Conservation (phyloP, 106 monocot genomes). For the Apostasia ramifera region DNA sequence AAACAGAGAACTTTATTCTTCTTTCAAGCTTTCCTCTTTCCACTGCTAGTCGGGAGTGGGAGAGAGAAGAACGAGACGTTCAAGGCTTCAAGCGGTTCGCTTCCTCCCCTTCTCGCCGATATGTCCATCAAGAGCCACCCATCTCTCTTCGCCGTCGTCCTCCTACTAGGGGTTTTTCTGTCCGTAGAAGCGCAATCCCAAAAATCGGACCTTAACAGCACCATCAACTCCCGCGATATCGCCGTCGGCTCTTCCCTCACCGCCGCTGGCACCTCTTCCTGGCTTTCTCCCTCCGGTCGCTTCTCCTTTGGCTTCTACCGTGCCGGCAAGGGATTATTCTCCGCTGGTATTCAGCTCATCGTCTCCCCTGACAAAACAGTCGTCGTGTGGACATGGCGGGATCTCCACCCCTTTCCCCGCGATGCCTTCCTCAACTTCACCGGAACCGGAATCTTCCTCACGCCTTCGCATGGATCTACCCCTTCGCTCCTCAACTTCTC, state of each 20-base stretch:
- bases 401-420: not conserved
- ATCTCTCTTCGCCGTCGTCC: too few species aligned
- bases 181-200: too few species aligned
- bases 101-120: too few species aligned
- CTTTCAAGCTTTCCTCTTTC: too few species aligned
- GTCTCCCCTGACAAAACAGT: not conserved
- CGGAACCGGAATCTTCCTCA: not conserved
- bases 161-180: too few species aligned
- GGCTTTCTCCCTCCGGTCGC: not conserved
- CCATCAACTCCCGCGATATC: not conserved
- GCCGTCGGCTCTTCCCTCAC: not conserved
- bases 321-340: not conserved
- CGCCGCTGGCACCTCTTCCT: not conserved
- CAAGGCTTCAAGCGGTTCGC: too few species aligned
- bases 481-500: not conserved
- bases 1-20: too few species aligned
- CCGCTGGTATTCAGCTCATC: not conserved
- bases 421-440: not conserved
- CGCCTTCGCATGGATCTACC: not conserved
- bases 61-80: too few species aligned
- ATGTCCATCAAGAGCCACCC: too few species aligned
- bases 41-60: too few species aligned
- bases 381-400: not conserved
- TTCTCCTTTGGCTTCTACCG: not conserved
- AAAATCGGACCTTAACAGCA: too few species aligned